Evolutionary conservation across 345 rosid genomes (phyloP), one percentile per base, ranked within the genome.

Genomic region (Salix dunnii): DNA sequence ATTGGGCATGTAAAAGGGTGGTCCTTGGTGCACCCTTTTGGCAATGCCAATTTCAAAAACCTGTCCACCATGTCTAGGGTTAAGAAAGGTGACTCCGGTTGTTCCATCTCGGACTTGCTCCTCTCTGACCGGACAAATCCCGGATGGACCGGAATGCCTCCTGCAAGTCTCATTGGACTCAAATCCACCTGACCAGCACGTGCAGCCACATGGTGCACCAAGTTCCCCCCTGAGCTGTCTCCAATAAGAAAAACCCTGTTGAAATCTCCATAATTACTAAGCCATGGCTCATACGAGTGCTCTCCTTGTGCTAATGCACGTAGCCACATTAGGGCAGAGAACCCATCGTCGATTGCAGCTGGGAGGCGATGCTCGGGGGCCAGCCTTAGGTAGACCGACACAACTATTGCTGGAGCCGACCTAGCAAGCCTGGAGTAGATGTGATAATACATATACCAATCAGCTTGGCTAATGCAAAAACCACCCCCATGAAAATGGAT

Each of bases 21-120:
- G 67, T 87, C 90, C 80, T 83, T 89, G n/a, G 60, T 84, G 36
- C 75, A 36, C 6, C 88, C 87, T 2, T 67, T 46, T 0, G 96
- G 96, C 72, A 91, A 72, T 2, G 86, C 85, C 13, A 89, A 25
- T 2, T 72, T 51, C 61, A 91, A 2, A 66, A 88, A 89, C 79
- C 86, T 91, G 81, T 91, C 93, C 78, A 86, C 35, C 96, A 89
- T 89, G 72, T 73, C 88, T 1, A 88, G 74, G 6, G 90, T 91
- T 17, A 91, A 72, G 28, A 91, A 73, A 0, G 96, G 96, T 0
- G 96, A 82, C 72, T 88, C 79, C 3, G 90, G 85, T 1, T 86
- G 79, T 82, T 89, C 90, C 83, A 88, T 11, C 84, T 91, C 93
- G 0, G 96, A 91, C 60, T 53, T 71, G 79, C 96, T 91, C 89